Evolutionary conservation across 1,139 yeast species (phyloP), one percentile per base, ranked within the genome.

Genomic region (Yamadazyma diddensiae): DNA sequence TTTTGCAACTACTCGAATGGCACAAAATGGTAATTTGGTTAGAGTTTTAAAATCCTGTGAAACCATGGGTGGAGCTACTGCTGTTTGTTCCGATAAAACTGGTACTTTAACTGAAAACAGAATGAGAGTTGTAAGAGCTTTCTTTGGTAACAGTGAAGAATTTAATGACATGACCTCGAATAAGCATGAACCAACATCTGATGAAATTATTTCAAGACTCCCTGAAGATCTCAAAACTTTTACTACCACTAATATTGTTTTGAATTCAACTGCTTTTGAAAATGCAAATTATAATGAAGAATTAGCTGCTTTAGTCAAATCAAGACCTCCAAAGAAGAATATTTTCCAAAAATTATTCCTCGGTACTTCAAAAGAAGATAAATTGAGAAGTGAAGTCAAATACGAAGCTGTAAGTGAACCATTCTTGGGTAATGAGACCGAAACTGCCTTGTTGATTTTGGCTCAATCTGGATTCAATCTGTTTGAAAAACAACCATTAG

Each of bases 41-140:
- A 77, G 98, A 49, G 95, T 87, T 5, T 70, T 92, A 47, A 82
- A 81, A 50, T 82, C 95, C 29, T 92, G 98, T 72, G 99, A 92
- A 60, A 92, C 96, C 11, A 92, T 92, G 98, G 98, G 99, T 30
- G 90, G 95, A 28, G 98, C 97, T 3, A 92, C 98, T 10, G 92
- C 97, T 3, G 73, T 92, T 33, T 94, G 98, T 58, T 87, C 97
- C 1, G 99, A 92, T 62, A 92, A 92, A 57, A 92, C 98, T 1
- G 98, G 98, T 39, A 92, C 98, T 9, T 71, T 92, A 37, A 92
- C 98, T 1, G 94, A 88, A 57, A 92, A 92, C 57, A 72, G 71
- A 50, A 92, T 92, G 98, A 77, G 90, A 29, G 86, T 92, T 9
- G 95, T 87, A 7, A 74, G 73, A 36, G 95, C 92, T 5, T 66